Conservation (phyloP, 768 basidiomycete species). For the Dendrothele bispora region DNA sequence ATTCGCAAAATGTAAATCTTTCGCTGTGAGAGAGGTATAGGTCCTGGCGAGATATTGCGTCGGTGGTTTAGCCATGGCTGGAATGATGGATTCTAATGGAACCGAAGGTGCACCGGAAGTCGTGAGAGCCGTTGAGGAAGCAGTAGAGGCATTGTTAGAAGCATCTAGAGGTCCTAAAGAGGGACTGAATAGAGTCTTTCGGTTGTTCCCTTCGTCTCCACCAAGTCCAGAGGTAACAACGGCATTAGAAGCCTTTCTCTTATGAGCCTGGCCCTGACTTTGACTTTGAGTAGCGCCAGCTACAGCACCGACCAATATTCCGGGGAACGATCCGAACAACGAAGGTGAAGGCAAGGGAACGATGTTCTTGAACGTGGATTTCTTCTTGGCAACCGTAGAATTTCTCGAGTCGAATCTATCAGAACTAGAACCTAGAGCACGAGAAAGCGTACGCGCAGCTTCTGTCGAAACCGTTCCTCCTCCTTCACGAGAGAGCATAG, state of each 20-base stretch:
- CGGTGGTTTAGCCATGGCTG: slow-evolving; percentile 75
- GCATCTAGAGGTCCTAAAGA: too few relatives aligned
- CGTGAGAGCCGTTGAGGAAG: slow-evolving; percentile 32
- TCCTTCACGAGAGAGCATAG: too few relatives aligned
- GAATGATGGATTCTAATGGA: slow-evolving; percentile 82
- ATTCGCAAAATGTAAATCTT: slow-evolving; percentile 69
- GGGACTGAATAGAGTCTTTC: too few relatives aligned
- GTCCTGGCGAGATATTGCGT: slow-evolving; percentile 79
- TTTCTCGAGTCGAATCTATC: not conserved
- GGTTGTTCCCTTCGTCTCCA: too few relatives aligned
- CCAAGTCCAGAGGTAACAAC: too few relatives aligned
- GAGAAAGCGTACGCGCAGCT: slow-evolving; percentile 4
- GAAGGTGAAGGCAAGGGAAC: slow-evolving; percentile 5
- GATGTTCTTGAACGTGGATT: not conserved
- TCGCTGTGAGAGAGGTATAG: slow-evolving; percentile 72
- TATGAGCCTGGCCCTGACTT: too few relatives aligned
- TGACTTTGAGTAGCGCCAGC: not conserved
- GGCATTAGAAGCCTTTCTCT: too few relatives aligned
- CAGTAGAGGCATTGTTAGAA: slow-evolving; percentile 1
- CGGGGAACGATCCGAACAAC: slow-evolving; percentile 1
- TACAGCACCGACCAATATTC: not conserved
- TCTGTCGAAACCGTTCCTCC: too few relatives aligned
- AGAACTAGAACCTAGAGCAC: not conserved
- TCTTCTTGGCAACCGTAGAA: not conserved
- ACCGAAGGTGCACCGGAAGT: slow-evolving; percentile 37